Evolutionary conservation across 2,329 filamentous ascomycete genomes (phyloP).

Genomic region (Mycosphaerelloides madeirae): DNA sequence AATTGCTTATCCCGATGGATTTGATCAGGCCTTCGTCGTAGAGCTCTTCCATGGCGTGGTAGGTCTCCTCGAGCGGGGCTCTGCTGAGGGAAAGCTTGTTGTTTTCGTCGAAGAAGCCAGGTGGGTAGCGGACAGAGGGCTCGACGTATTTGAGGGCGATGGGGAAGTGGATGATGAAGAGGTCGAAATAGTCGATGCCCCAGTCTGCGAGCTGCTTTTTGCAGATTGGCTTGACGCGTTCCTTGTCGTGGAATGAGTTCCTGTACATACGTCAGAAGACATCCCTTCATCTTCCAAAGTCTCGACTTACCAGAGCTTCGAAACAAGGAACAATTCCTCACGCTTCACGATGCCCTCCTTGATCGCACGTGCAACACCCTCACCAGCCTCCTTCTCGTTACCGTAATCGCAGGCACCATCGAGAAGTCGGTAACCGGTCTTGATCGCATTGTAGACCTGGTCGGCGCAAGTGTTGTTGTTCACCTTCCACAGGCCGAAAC

Average conservation of each 20-base stretch:
- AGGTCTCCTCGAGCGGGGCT: slow-evolving; percentile 74
- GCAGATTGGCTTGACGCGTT: slow-evolving; percentile 70
- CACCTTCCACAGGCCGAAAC: slow-evolving; percentile 81
- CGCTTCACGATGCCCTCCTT: slow-evolving; percentile 76
- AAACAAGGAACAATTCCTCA: slow-evolving; percentile 84
- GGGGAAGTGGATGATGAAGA: slow-evolving; percentile 77
- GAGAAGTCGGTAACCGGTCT: slow-evolving; percentile 57
- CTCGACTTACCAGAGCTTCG: slow-evolving; percentile 67
- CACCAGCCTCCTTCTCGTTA: slow-evolving; percentile 72
- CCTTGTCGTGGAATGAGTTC: slow-evolving; percentile 79
- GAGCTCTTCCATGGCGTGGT: slow-evolving; percentile 72
- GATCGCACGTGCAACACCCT: slow-evolving; percentile 74
- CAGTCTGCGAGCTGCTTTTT: slow-evolving; percentile 75
- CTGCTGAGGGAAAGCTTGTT: slow-evolving; percentile 61
- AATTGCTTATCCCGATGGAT: slow-evolving; percentile 79
- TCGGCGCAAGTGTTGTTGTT: slow-evolving; percentile 68
- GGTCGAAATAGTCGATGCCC: slow-evolving; percentile 83
- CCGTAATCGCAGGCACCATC: slow-evolving; percentile 69
- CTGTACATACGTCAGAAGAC: neutral
- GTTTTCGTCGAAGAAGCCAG: slow-evolving; percentile 66
- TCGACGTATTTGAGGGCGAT: slow-evolving; percentile 81
- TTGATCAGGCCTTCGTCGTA: slow-evolving; percentile 64
- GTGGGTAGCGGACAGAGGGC: slow-evolving; percentile 72
- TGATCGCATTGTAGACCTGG: slow-evolving; percentile 68
- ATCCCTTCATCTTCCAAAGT: neutral